These are phyloP conservation scores for Epichloe sibirici DNA, from an alignment of 2,329 filamentous ascomycete genomes.

Conservation along the genomic window DNA sequence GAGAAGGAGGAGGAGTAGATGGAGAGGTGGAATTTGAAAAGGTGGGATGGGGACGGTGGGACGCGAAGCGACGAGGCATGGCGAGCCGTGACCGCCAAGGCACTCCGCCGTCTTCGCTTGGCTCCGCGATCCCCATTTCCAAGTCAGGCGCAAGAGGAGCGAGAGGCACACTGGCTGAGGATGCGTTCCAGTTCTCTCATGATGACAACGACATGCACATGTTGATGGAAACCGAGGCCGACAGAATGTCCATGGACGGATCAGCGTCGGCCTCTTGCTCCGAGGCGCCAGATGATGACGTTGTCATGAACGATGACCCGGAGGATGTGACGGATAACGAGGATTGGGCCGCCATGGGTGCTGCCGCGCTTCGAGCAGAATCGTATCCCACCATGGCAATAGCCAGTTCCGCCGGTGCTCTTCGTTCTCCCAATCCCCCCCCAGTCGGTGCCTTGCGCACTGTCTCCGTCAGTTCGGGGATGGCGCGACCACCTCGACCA, in stretches of 20 bases:
- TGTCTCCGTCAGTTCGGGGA: constrained; percentile 37
- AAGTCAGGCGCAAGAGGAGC: constrained; percentile 30
- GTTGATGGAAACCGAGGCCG: constrained; percentile 71
- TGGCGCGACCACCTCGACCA: constrained; percentile 40
- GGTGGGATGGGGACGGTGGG: constrained; percentile 95
- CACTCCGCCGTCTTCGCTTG: constrained; percentile 29
- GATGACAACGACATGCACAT: constrained; percentile 55
- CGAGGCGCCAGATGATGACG: constrained; percentile 56
- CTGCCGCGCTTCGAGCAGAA: constrained; percentile 64
- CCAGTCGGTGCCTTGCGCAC: constrained; percentile 32
- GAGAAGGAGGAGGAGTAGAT: constrained; percentile 47
- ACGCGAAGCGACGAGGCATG: constrained; percentile 64
- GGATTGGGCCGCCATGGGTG: constrained; percentile 85
- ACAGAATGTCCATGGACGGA: constrained; percentile 83
- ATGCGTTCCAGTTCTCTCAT: constrained; percentile 65
- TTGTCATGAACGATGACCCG: constrained; percentile 60
- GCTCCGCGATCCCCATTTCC: constrained; percentile 45
- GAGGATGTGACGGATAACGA: constrained; percentile 89
- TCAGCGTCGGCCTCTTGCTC: constrained; percentile 63
- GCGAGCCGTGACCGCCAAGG: constrained; percentile 33
- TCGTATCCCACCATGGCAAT: constrained; percentile 46
- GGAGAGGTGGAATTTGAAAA: constrained; percentile 82
- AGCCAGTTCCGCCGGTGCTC: constrained; percentile 40
- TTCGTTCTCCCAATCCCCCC: constrained; percentile 33
- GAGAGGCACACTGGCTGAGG: constrained; percentile 50